These are phyloP conservation scores for Nannizziopsis barbatae DNA, from an alignment of 2,329 filamentous ascomycete genomes.

Conservation along the genomic window DNA sequence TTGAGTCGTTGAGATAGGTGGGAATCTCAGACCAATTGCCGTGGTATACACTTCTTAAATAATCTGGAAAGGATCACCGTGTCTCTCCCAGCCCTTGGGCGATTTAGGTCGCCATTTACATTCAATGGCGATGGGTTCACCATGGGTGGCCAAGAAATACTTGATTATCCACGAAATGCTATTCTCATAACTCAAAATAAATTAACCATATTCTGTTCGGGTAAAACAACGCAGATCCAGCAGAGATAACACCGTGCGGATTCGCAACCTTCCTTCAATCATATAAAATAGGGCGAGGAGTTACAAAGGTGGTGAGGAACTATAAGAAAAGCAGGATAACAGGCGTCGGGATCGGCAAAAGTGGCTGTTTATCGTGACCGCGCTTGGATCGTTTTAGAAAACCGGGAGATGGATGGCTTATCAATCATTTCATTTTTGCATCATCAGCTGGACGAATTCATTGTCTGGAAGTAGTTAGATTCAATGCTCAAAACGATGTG, in stretches of 20 bases:
- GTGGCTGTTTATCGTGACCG: too few species aligned
- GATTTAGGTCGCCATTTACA: too few species aligned
- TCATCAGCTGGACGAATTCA: constrained; percentile 90
- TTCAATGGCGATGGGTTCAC: too few species aligned
- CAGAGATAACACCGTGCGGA: constrained; percentile 1
- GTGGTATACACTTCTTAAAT: not conserved
- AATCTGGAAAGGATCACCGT: too few species aligned
- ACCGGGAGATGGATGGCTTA: not conserved
- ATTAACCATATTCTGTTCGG: constrained; percentile 1
- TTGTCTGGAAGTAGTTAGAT: constrained; percentile 49
- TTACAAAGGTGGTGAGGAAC: too few species aligned
- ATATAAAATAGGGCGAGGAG: too few species aligned
- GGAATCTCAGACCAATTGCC: too few species aligned
- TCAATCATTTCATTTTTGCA: constrained; percentile 63
- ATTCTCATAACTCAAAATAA: constrained; percentile 7
- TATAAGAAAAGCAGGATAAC: too few species aligned
- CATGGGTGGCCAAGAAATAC: not conserved
- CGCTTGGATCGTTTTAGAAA: not conserved
- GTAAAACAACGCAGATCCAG: not conserved
- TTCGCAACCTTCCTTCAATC: constrained; percentile 2
- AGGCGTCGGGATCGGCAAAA: not conserved
- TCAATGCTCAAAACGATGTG: too few species aligned
- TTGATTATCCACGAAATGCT: constrained; percentile 8
- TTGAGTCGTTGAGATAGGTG: constrained; percentile 28
- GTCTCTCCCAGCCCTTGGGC: too few species aligned